These are phyloP conservation scores for Paraphoma sp. DNA, from an alignment of 2,329 filamentous ascomycete species.

Conservation along the genomic window DNA sequence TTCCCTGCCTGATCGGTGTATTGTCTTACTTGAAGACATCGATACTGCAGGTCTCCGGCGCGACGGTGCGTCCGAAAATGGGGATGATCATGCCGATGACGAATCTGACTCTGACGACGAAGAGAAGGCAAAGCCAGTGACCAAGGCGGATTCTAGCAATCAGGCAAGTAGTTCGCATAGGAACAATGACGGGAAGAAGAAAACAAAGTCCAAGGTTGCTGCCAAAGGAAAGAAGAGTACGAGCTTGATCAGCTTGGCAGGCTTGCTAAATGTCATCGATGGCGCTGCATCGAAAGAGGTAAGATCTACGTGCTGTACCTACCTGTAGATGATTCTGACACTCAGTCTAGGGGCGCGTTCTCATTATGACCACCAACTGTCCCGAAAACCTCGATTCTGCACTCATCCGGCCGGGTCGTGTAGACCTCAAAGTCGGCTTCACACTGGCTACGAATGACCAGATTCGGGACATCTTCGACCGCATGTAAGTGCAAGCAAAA, in stretches of 20 bases:
- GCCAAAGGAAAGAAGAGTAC: conserved; percentile 20
- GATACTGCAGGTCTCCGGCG: conserved; percentile 54
- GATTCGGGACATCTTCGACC: conserved; percentile 19
- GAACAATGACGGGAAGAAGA: not conserved
- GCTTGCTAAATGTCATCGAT: conserved; percentile 83
- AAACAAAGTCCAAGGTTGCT: not conserved
- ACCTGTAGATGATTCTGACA: not conserved
- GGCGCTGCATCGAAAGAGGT: conserved; percentile 77
- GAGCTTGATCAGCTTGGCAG: conserved; percentile 72
- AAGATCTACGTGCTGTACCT: not conserved
- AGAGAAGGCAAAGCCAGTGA: too few relatives aligned
- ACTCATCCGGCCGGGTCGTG: conserved; percentile 66
- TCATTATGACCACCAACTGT: conserved; percentile 39
- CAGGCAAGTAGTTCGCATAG: not conserved
- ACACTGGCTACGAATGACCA: conserved; percentile 16
- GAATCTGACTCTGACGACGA: too few relatives aligned
- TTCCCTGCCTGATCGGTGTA: conserved; percentile 51
- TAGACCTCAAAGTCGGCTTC: conserved; percentile 56
- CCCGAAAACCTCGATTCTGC: conserved; percentile 53
- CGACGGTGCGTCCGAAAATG: conserved; percentile 15
- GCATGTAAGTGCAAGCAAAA: conserved; percentile 19
- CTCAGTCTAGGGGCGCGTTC: conserved; percentile 10
- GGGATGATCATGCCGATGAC: not conserved
- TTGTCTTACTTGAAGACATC: conserved; percentile 57
- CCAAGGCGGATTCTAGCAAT: not conserved